phyloP scores from a whole-genome alignment of 2,329 filamentous ascomycete genomes.

The Pseudogymnoascus sp. region DNA sequence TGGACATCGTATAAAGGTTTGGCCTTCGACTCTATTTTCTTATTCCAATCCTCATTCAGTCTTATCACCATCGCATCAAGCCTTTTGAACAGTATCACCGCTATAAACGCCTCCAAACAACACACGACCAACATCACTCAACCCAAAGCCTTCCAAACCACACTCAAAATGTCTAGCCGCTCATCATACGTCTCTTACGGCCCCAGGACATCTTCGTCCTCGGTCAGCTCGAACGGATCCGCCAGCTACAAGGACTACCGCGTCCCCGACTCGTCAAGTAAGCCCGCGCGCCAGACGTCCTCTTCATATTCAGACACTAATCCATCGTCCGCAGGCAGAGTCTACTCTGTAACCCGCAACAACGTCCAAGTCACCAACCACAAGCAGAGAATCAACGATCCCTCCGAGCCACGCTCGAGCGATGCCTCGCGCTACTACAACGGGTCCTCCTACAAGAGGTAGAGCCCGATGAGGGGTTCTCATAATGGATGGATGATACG shows the following conservation, averaged over 20 bases:
- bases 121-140: background rate
- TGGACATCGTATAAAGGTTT: constrained; percentile 1
- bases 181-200: background rate
- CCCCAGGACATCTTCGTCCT: background rate
- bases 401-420: background rate
- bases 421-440: background rate
- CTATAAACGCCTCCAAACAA: background rate
- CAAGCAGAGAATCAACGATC: background rate
- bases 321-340: background rate
- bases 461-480: background rate
- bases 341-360: constrained; percentile 6
- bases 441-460: background rate
- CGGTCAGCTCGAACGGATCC: background rate
- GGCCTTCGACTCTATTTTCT: background rate
- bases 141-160: background rate
- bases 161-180: background rate
- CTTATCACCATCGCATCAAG: background rate
- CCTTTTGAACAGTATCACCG: background rate
- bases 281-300: background rate
- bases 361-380: constrained; percentile 9
- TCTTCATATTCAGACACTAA: background rate
- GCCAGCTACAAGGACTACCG: background rate
- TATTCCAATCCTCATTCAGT: background rate
- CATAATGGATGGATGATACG: background rate
- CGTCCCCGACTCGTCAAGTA: background rate